Conservation (phyloP, 768 basidiomycete species). For the Phanerochaete sordida region DNA sequence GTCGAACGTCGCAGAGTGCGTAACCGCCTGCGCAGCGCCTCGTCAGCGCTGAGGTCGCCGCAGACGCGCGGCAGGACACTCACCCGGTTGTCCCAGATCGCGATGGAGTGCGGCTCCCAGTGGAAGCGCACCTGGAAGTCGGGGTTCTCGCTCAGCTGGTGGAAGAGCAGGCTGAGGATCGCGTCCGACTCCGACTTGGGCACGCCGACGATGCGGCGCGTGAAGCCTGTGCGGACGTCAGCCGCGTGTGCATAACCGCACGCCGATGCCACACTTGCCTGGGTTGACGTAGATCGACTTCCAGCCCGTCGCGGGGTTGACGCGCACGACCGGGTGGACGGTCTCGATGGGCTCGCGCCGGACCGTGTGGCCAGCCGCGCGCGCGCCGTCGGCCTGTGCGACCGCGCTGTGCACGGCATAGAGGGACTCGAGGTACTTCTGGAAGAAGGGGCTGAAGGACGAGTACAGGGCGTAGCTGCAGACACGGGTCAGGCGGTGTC, state of each 20-base stretch:
- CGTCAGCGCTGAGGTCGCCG: not conserved
- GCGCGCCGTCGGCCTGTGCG: conserved; percentile 72
- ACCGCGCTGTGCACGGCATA: conserved; percentile 73
- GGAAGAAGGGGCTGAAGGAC: conserved; percentile 69
- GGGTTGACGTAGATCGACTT: conserved; percentile 84
- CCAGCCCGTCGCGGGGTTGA: conserved; percentile 82
- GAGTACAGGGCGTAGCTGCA: conserved; percentile 79
- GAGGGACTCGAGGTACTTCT: conserved; percentile 72
- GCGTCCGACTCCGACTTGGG: conserved; percentile 82
- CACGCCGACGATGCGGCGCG: conserved; percentile 71
- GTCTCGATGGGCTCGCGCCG: conserved; percentile 67
- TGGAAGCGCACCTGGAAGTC: conserved; percentile 76
- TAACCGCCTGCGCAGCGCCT: conserved; percentile 47
- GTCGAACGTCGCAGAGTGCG: conserved; percentile 79
- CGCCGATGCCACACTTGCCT: conserved; percentile 32
- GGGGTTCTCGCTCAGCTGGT: conserved; percentile 62
- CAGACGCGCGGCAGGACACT: conserved; percentile 14
- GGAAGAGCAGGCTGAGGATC: conserved; percentile 67
- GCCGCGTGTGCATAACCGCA: not conserved
- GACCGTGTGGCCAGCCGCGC: conserved; percentile 65
- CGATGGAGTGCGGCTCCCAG: conserved; percentile 74
- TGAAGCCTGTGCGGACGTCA: conserved; percentile 54
- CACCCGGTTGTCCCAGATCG: conserved; percentile 87
- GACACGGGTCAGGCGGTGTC: not conserved
- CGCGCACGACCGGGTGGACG: conserved; percentile 77